phyloP scores from a whole-genome alignment of 2,329 filamentous ascomycete species.

The Cercospora sp. region DNA sequence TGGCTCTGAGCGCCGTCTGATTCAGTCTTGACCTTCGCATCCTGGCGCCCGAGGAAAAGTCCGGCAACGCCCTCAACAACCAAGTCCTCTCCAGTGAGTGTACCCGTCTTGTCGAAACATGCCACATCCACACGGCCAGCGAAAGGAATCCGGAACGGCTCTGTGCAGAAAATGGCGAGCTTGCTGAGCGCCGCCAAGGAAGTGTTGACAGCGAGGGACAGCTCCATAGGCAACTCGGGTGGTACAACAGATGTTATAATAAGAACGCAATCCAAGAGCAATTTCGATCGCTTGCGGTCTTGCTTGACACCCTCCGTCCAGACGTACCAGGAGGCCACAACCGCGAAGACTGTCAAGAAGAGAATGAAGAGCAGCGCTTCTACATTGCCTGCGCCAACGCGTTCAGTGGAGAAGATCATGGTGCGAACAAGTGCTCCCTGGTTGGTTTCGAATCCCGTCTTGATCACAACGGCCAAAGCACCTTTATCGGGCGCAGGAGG shows the following conservation, averaged over 20 bases:
- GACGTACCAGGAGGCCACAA: conserved; percentile 98
- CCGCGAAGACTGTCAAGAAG: conserved; percentile 91
- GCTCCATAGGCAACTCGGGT: conserved; percentile 97
- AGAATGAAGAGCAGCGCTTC: conserved; percentile 97
- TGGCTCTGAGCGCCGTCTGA: conserved; percentile 79
- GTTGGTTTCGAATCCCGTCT: conserved; percentile 98
- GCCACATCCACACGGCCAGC: conserved; percentile 93
- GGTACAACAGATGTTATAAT: conserved; percentile 98
- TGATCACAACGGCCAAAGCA: conserved; percentile 88
- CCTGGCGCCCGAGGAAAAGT: conserved; percentile 68
- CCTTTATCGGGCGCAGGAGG: conserved; percentile 87
- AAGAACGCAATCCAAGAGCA: conserved; percentile 93
- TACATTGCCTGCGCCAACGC: conserved; percentile 95
- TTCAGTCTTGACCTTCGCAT: conserved; percentile 58
- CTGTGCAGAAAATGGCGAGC: conserved; percentile 96
- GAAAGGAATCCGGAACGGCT: conserved; percentile 96
- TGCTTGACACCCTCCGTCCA: conserved; percentile 94
- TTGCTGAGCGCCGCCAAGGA: conserved; percentile 92
- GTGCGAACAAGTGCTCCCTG: conserved; percentile 96
- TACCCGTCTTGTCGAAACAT: conserved; percentile 98
- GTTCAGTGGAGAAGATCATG: conserved; percentile 99
- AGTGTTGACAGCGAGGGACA: conserved; percentile 96
- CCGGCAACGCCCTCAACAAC: conserved; percentile 97
- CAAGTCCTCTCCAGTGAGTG: conserved; percentile 90
- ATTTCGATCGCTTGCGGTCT: conserved; percentile 95